Evolutionary conservation across 1,284 basidiomycete species (phyloP).

Genomic region (Sporisorium exsertum): DNA sequence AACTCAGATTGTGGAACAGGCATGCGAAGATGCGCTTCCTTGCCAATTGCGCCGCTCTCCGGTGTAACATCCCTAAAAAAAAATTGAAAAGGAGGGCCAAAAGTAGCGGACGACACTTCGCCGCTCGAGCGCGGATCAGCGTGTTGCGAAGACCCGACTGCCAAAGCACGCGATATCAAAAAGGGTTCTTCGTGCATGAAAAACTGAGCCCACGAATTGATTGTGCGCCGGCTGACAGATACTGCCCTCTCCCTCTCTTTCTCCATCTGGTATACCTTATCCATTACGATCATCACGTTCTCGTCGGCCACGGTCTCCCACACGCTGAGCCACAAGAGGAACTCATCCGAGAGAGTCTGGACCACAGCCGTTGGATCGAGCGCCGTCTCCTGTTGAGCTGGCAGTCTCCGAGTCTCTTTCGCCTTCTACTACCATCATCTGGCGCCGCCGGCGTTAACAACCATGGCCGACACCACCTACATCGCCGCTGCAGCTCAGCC

Average conservation of each 20-base stretch:
- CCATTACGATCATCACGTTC: background rate
- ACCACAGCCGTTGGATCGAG: background rate
- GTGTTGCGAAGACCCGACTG: conserved; percentile 1
- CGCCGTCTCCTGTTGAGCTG: background rate
- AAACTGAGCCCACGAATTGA: background rate
- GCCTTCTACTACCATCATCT: conserved; percentile 1
- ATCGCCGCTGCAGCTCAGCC: background rate
- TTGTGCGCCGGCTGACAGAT: background rate
- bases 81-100: background rate
- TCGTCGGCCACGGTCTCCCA: background rate
- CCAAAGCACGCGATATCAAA: conserved; percentile 24
- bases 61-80: background rate
- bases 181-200: conserved; percentile 15
- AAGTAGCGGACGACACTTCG: conserved; percentile 9
- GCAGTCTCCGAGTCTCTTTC: background rate
- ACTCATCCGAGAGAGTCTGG: background rate
- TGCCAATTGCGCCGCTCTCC: background rate
- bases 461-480: conserved; percentile 24
- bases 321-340: conserved; percentile 1
- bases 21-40: background rate
- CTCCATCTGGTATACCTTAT: background rate
- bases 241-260: background rate
- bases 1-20: background rate
- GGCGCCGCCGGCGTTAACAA: background rate
- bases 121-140: background rate